phyloP scores from a whole-genome alignment of 345 rosid species.

The Microthlaspi erraticum region DNA sequence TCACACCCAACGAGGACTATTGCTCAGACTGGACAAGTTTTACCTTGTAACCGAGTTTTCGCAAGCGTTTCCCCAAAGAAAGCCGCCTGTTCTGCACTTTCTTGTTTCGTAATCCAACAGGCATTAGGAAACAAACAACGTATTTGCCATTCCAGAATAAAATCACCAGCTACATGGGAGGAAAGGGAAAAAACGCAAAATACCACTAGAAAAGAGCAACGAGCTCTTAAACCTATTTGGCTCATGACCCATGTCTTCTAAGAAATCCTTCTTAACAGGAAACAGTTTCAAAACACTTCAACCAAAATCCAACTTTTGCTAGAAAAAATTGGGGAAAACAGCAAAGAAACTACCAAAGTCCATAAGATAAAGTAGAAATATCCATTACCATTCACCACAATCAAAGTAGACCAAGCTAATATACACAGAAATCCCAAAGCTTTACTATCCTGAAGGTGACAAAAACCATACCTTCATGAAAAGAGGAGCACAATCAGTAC shows the following conservation, averaged over 20 bases:
- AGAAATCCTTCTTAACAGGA: constrained; percentile 24
- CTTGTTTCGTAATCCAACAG: constrained; percentile 28
- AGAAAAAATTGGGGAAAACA: neutral
- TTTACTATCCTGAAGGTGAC: neutral
- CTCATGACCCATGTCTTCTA: constrained; percentile 16
- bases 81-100: constrained; percentile 44
- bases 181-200: neutral
- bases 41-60: constrained; percentile 49
- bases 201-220: constrained; percentile 26
- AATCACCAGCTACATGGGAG: constrained; percentile 8
- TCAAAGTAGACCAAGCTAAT: neutral
- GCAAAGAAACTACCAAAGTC: neutral
- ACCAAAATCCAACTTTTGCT: neutral
- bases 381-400: constrained; percentile 15
- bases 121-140: constrained; percentile 32
- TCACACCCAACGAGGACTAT: constrained; percentile 24
- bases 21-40: constrained; percentile 40
- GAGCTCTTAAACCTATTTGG: constrained; percentile 28
- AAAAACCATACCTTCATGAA: constrained; percentile 72
- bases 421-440: neutral
- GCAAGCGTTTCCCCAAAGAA: constrained; percentile 49
- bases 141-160: constrained; percentile 2
- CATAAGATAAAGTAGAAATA: neutral
- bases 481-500: constrained; percentile 88
- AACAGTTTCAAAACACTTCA: neutral